phyloP scores from a whole-genome alignment of 441 rosid genomes.

The Eruca vesicaria region DNA sequence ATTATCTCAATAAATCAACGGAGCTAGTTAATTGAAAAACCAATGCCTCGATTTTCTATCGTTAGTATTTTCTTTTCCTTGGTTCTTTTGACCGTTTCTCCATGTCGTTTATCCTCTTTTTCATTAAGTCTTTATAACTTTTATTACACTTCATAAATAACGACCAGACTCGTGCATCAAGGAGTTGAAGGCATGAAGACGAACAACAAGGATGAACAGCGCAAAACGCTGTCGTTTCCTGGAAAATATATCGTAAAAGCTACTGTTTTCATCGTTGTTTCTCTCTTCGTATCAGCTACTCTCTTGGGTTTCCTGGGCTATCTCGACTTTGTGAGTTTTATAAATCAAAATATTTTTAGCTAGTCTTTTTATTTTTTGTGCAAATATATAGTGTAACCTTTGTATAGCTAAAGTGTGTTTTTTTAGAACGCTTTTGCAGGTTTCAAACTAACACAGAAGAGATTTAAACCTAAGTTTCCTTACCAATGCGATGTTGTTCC shows the following conservation, averaged over 20 bases:
- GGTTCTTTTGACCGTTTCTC: not conserved
- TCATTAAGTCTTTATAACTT: not conserved
- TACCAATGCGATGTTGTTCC: conserved; percentile 12
- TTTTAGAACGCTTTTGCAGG: conserved; percentile 22
- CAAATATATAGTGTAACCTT: not conserved
- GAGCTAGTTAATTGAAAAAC: not conserved
- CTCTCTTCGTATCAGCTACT: conserved; percentile 17
- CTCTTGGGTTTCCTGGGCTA: conserved; percentile 7
- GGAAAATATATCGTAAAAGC: conserved; percentile 20
- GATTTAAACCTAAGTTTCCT: conserved; percentile 13
- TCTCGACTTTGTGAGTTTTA: conserved; percentile 27
- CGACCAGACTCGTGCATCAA: not conserved
- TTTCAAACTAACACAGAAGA: not conserved
- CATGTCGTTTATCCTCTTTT: not conserved
- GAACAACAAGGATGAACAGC: conserved; percentile 8
- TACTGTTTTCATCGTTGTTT: conserved; percentile 13
- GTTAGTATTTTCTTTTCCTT: not conserved
- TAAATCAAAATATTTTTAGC: not conserved
- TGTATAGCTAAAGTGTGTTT: not conserved
- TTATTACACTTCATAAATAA: not conserved
- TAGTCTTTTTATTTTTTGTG: not conserved
- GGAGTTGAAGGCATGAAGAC: not conserved
- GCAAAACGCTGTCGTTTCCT: not conserved
- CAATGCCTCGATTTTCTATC: not conserved
- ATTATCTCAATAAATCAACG: not conserved